A percentile compares a stretch with the other conserved stretches of the same genome.
phyloP scores from a whole-genome alignment of 805 yeast genomes.

The Candida chauliodis region DNA sequence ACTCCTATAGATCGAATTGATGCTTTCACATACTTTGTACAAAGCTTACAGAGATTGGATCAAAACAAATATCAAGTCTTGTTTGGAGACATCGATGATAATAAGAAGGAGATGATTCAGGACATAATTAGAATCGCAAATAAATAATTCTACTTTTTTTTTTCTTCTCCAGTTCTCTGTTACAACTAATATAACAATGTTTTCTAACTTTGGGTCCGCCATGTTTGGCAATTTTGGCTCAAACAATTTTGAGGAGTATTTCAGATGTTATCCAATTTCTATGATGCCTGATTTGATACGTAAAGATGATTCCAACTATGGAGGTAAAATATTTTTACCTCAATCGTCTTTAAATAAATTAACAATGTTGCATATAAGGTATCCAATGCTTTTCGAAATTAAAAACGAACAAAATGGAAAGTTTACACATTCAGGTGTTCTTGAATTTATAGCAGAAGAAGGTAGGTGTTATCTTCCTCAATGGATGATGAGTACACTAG shows the following conservation, averaged over 20 bases:
- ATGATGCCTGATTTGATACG: conserved; percentile 80
- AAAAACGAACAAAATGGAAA: conserved; percentile 58
- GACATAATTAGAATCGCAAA: conserved; percentile 25
- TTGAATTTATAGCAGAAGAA: conserved; percentile 96
- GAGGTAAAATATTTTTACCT: conserved; percentile 94
- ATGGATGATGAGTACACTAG: conserved; percentile 89
- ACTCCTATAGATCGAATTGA: conserved; percentile 78
- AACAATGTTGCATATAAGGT: conserved; percentile 86
- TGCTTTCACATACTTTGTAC: conserved; percentile 63
- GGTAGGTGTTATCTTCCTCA: conserved; percentile 93
- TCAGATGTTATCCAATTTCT: conserved; percentile 86
- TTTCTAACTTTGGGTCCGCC: conserved; percentile 40
- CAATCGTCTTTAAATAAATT: conserved; percentile 87
- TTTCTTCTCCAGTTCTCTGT: neutral
- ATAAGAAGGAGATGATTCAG: conserved; percentile 29
- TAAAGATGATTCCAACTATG: conserved; percentile 78
- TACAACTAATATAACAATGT: conserved; percentile 21
- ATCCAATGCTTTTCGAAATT: conserved; percentile 92
- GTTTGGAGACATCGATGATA: conserved; percentile 37
- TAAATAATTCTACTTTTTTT: neutral
- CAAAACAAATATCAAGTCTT: conserved; percentile 47
- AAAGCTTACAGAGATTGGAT: conserved; percentile 48
- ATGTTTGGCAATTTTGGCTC: conserved; percentile 28
- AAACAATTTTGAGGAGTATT: conserved; percentile 71
- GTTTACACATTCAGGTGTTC: conserved; percentile 85